These are phyloP conservation scores for Gastrodia elata DNA, from an alignment of 106 monocot genomes.

Conservation along the genomic window DNA sequence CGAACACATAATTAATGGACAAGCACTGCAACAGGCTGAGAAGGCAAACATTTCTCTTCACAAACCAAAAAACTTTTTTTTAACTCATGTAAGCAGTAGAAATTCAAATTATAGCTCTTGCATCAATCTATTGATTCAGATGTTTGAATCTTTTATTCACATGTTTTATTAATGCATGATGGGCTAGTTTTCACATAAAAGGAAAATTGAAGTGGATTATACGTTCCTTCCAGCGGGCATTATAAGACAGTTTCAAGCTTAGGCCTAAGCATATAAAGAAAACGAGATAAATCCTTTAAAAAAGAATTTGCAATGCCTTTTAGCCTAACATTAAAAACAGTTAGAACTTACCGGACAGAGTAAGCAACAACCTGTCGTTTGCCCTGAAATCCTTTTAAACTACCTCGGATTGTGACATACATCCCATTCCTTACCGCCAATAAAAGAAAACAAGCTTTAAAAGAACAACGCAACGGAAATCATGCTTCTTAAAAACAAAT, in stretches of 20 bases:
- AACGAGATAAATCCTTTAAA: background rate
- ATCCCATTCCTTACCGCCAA: conserved; percentile 42
- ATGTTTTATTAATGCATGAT: background rate
- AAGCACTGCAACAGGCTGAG: background rate
- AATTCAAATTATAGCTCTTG: background rate
- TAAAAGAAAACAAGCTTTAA: background rate
- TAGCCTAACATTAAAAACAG: background rate
- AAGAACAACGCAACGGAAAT: background rate
- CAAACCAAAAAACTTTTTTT: background rate
- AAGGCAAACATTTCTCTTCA: background rate
- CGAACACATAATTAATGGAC: background rate
- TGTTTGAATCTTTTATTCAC: background rate
- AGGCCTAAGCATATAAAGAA: background rate
- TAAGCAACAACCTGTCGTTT: conserved; percentile 53
- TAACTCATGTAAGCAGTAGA: background rate
- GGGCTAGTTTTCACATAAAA: background rate
- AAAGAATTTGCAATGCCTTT: background rate
- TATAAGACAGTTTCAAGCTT: background rate
- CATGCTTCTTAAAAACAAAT: too few relatives aligned
- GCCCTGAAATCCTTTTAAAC: conserved; percentile 60
- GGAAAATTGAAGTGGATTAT: background rate
- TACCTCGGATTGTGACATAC: conserved; percentile 57
- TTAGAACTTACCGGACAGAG: conserved; percentile 36
- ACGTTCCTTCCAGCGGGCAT: background rate
- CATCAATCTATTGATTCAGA: background rate